These are phyloP conservation scores for Stygiomarasmius scandens DNA, from an alignment of 1,284 basidiomycete genomes.

Conservation along the genomic window DNA sequence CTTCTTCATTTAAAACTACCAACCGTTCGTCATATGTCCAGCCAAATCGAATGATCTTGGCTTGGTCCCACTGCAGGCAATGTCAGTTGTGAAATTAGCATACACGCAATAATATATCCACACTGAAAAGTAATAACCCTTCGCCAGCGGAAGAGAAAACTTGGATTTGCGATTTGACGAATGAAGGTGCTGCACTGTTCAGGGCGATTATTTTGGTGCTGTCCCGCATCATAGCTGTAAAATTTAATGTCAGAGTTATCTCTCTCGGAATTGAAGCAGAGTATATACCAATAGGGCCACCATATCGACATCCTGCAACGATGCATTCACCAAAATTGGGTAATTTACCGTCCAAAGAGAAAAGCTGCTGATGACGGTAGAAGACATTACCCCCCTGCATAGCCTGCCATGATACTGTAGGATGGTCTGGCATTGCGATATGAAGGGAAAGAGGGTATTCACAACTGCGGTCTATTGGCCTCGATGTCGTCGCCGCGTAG, in stretches of 20 bases:
- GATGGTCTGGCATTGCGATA: slow-evolving; percentile 57
- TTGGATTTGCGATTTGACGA: slow-evolving; percentile 79
- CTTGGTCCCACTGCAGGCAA: slow-evolving; percentile 77
- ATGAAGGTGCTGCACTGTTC: slow-evolving; percentile 58
- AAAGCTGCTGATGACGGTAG: slow-evolving; percentile 82
- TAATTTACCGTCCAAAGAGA: slow-evolving; percentile 81
- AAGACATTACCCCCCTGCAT: slow-evolving; percentile 80
- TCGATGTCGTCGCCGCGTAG: no score
- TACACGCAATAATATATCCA: slow-evolving; percentile 47
- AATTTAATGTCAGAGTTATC: slow-evolving; percentile 8
- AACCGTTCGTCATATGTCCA: slow-evolving; percentile 84
- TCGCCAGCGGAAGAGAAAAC: slow-evolving; percentile 78
- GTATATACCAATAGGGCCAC: slow-evolving; percentile 82
- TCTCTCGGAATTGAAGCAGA: not conserved
- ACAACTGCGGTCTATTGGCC: not conserved
- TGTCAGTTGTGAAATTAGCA: slow-evolving; percentile 21
- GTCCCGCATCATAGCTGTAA: slow-evolving; percentile 85
- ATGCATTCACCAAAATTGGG: slow-evolving; percentile 82
- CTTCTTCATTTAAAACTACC: slow-evolving; percentile 89
- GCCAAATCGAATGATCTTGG: slow-evolving; percentile 78
- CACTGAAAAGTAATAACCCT: slow-evolving; percentile 65
- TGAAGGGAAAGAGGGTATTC: not conserved
- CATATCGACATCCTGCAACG: slow-evolving; percentile 81
- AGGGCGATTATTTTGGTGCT: slow-evolving; percentile 80
- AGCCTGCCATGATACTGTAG: slow-evolving; percentile 77